Evolutionary conservation across 495 filamentous ascomycete genomes (phyloP).

Genomic region (Tirmania nivea): DNA sequence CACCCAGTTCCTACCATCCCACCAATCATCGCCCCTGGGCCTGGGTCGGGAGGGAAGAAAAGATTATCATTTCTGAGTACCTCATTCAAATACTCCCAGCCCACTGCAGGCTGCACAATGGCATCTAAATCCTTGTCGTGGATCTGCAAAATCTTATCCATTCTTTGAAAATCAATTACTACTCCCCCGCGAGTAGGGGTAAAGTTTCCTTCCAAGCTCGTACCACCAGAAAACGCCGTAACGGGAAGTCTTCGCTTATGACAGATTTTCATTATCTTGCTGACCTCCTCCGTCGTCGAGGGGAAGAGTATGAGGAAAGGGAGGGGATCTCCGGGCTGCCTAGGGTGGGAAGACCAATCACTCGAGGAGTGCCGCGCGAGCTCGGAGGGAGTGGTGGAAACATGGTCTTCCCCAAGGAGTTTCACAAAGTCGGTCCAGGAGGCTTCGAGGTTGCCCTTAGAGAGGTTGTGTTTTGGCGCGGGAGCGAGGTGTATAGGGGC

Average conservation of each 20-base stretch:
- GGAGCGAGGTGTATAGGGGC: slow-evolving; percentile 37
- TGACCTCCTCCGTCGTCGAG: slow-evolving; percentile 58
- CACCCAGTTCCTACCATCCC: slow-evolving; percentile 61
- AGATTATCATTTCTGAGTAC: slow-evolving; percentile 52
- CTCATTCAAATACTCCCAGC: slow-evolving; percentile 79
- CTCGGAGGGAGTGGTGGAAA: slow-evolving; percentile 50
- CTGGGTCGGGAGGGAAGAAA: slow-evolving; percentile 79
- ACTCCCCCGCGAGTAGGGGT: slow-evolving; percentile 67
- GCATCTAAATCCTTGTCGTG: slow-evolving; percentile 81
- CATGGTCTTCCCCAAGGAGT: slow-evolving; percentile 65
- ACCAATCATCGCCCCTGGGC: slow-evolving; percentile 30
- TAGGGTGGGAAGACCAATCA: slow-evolving; percentile 65
- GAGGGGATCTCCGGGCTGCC: slow-evolving; percentile 41
- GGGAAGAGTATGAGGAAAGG: slow-evolving; percentile 42
- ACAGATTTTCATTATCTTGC: slow-evolving; percentile 58
- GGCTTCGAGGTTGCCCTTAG: slow-evolving; percentile 60
- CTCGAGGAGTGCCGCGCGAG: slow-evolving; percentile 53
- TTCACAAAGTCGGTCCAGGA: slow-evolving; percentile 80
- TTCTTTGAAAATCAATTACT: slow-evolving; percentile 69
- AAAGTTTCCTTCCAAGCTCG: slow-evolving; percentile 75
- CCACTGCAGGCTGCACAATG: slow-evolving; percentile 71
- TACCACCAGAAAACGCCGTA: slow-evolving; percentile 68
- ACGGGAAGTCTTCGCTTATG: slow-evolving; percentile 67
- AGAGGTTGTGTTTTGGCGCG: slow-evolving; percentile 46
- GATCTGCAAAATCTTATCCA: slow-evolving; percentile 61